These are phyloP conservation scores for Trichosporon coremiiforme DNA, from an alignment of 1,284 basidiomycete genomes.

Conservation along the genomic window DNA sequence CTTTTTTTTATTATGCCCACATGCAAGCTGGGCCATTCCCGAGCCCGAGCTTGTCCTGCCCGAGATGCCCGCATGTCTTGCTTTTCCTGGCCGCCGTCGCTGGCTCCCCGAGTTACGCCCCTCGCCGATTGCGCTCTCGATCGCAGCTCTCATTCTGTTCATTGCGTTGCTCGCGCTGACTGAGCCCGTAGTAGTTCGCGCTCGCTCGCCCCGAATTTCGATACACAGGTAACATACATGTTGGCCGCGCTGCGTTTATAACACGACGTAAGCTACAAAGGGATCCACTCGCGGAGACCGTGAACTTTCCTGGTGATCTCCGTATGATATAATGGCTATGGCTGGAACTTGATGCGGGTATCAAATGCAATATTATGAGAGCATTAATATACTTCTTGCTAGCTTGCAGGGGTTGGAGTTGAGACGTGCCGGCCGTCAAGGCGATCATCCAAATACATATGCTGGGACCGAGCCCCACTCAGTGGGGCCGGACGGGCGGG, in stretches of 20 bases:
- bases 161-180: too few species aligned
- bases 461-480: not conserved
- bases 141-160: too few species aligned
- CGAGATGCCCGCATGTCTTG: not conserved
- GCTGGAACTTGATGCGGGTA: conserved; percentile 13
- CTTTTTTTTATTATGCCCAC: not conserved
- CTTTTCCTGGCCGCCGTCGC: not conserved
- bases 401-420: too few species aligned
- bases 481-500: conserved; percentile 7
- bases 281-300: not conserved
- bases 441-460: not conserved
- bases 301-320: conserved; percentile 3
- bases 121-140: too few species aligned
- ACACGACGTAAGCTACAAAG: conserved; percentile 18
- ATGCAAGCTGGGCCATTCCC: not conserved
- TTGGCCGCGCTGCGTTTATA: conserved; percentile 14
- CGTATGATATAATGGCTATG: conserved; percentile 3
- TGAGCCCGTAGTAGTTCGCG: too few species aligned
- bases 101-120: not conserved
- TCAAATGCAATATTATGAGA: conserved; percentile 10
- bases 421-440: too few species aligned
- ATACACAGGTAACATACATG: conserved; percentile 16
- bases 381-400: conserved; percentile 5
- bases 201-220: not conserved
- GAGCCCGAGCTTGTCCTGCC: not conserved